Evolutionary conservation across 352 stramenopile species (phyloP).

Genomic region (Phytophthora fragariaefolia): DNA sequence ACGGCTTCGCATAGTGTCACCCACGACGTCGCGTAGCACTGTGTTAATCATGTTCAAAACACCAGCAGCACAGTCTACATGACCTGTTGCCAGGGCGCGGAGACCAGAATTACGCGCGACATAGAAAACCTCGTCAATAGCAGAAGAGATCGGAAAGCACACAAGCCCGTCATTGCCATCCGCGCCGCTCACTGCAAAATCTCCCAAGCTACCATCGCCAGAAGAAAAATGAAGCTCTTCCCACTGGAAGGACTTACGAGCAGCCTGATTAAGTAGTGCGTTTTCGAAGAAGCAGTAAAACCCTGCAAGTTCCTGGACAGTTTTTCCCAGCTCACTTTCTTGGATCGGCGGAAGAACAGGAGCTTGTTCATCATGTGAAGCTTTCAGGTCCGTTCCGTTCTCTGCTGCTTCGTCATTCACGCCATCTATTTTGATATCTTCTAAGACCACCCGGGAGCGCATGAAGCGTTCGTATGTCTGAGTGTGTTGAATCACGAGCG

Average conservation of each 20-base stretch:
- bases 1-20: conserved; percentile 79
- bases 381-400: neutral
- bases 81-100: conserved; percentile 81
- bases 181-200: conserved; percentile 6
- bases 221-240: conserved; percentile 82
- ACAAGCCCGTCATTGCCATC: conserved; percentile 39
- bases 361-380: conserved; percentile 5
- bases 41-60: conserved; percentile 91
- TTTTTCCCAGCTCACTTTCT: conserved; percentile 81
- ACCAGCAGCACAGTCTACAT: conserved; percentile 80
- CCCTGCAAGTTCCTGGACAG: conserved; percentile 82
- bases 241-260: conserved; percentile 85
- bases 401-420: conserved; percentile 7
- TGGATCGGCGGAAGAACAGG: conserved; percentile 60
- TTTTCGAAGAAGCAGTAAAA: conserved; percentile 92
- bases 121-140: conserved; percentile 91
- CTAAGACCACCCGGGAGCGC: conserved; percentile 58
- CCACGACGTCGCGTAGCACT: conserved; percentile 75
- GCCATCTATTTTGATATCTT: conserved; percentile 7
- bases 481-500: conserved; percentile 87
- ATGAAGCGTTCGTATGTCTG: conserved; percentile 92
- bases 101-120: conserved; percentile 82
- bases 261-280: conserved; percentile 74
- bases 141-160: conserved; percentile 81
- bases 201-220: conserved; percentile 10